Evolutionary conservation across 495 filamentous ascomycete genomes (phyloP).

Genomic region (Xylaria curta): DNA sequence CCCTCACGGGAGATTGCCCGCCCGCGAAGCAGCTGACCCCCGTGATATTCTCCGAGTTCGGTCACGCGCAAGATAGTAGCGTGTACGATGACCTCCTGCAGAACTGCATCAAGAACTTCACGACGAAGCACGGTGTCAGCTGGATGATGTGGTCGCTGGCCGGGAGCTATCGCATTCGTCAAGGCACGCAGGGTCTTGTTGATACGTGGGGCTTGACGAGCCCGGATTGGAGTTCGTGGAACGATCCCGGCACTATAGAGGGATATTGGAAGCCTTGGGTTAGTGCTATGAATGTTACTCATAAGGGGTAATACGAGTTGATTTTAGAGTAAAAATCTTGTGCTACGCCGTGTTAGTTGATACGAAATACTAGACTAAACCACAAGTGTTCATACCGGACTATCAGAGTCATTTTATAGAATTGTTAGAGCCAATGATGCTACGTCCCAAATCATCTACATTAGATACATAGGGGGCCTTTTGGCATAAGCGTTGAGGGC

Average conservation of each 20-base stretch:
- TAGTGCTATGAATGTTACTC: constrained; percentile 37
- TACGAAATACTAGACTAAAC: neutral
- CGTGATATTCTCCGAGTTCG: constrained; percentile 59
- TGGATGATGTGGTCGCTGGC: constrained; percentile 64
- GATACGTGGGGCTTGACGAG: constrained; percentile 56
- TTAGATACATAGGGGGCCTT: neutral
- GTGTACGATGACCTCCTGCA: constrained; percentile 52
- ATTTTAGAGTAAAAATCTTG: neutral
- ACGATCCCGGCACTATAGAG: constrained; percentile 40
- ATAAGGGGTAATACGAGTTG: neutral
- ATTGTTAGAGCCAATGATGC: neutral
- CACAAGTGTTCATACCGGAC: neutral
- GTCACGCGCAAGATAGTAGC: constrained; percentile 46
- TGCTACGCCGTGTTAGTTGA: neutral
- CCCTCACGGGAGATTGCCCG: constrained; percentile 34
- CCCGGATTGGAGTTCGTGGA: constrained; percentile 51
- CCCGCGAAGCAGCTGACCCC: constrained; percentile 45
- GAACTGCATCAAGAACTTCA: constrained; percentile 53
- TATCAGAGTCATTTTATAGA: neutral
- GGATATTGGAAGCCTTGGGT: constrained; percentile 50
- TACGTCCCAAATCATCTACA: neutral
- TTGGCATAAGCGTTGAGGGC: neutral
- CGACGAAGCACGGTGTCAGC: constrained; percentile 53
- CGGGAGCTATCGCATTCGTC: constrained; percentile 62
- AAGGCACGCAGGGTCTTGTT: constrained; percentile 52